These are phyloP conservation scores for Ustilago tritici DNA, from an alignment of 1,284 basidiomycete species.

Conservation along the genomic window DNA sequence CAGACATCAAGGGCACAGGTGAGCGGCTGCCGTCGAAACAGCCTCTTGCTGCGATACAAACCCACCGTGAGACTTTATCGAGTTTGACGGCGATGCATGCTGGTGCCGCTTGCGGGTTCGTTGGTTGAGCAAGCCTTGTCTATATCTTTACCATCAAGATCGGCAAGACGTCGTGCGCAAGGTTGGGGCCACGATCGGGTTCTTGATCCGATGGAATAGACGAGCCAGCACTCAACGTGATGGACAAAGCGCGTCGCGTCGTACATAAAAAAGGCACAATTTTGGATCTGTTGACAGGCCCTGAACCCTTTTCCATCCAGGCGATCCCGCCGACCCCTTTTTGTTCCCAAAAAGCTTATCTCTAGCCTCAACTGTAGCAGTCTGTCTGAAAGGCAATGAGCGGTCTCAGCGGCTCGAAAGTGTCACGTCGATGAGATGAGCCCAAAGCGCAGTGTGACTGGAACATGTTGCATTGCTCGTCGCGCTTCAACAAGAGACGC, in stretches of 20 bases:
- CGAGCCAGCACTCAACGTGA: conserved; percentile 9
- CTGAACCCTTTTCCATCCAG: neutral
- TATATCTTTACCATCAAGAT: neutral
- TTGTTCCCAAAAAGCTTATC: neutral
- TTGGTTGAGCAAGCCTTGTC: no score
- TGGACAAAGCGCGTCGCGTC: conserved; percentile 10
- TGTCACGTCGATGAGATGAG: neutral
- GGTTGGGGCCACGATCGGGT: conserved; percentile 1
- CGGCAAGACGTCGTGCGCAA: neutral
- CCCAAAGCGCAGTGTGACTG: neutral
- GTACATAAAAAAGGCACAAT: no score
- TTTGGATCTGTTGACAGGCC: conserved; percentile 2
- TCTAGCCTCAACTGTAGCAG: neutral
- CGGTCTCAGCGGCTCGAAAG: no score
- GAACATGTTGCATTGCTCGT: conserved; percentile 17
- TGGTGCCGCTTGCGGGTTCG: no score
- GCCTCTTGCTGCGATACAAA: no score
- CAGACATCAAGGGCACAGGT: no score
- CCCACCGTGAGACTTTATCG: no score
- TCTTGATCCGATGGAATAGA: neutral
- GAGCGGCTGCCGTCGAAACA: no score
- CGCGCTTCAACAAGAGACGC: conserved; percentile 2
- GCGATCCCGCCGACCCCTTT: conserved; percentile 9
- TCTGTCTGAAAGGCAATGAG: neutral
- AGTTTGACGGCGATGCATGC: no score